Conservation (phyloP, 2,329 filamentous ascomycete species). For the Epichloe amarillans region DNA sequence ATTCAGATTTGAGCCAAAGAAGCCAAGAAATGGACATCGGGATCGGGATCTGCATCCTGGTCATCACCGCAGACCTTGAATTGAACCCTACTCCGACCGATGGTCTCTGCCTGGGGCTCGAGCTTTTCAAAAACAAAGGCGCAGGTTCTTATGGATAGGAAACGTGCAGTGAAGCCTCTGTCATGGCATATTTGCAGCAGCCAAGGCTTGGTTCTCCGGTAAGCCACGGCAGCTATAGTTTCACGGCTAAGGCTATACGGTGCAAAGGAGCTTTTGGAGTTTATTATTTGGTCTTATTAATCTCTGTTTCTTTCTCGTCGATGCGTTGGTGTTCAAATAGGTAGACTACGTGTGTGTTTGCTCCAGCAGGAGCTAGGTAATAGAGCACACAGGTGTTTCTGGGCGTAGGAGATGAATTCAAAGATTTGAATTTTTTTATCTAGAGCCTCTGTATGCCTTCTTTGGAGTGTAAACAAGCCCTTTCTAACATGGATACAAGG, state of each 20-base stretch:
- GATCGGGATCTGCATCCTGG: neutral
- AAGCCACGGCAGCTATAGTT: neutral
- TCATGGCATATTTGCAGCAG: neutral
- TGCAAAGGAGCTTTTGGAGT: neutral
- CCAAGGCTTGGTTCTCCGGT: neutral
- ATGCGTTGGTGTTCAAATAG: neutral
- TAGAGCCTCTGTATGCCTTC: too few species aligned
- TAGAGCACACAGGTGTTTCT: constrained; percentile 5
- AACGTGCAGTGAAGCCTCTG: neutral
- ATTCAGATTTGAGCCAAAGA: neutral
- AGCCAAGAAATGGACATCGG: neutral
- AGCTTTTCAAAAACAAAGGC: neutral
- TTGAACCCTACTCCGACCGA: neutral
- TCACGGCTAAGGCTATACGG: neutral
- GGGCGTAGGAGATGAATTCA: neutral
- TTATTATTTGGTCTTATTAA: neutral
- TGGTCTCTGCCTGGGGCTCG: neutral
- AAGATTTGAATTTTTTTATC: neutral
- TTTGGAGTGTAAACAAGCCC: too few species aligned
- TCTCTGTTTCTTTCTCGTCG: neutral
- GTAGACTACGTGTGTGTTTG: constrained; percentile 4
- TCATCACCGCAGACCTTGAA: neutral
- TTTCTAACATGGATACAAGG: too few species aligned
- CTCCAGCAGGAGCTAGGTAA: neutral
- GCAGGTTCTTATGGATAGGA: neutral